These are phyloP conservation scores for Tetracladium marchalianum DNA, from an alignment of 495 filamentous ascomycete genomes.

Conservation along the genomic window DNA sequence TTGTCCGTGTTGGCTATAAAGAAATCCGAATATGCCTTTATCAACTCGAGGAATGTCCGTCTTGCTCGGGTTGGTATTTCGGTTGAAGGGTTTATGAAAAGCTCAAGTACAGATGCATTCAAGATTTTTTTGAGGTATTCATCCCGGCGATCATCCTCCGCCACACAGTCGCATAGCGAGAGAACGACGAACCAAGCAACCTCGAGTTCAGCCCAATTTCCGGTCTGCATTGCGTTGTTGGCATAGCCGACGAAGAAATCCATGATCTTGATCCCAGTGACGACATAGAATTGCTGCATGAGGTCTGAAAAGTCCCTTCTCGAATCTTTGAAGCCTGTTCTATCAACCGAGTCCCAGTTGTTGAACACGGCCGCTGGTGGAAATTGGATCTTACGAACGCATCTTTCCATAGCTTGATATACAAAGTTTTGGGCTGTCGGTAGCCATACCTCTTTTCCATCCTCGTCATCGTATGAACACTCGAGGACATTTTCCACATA, in stretches of 20 bases:
- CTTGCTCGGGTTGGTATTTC: constrained; percentile 59
- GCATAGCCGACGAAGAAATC: constrained; percentile 58
- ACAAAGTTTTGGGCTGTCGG: constrained; percentile 26
- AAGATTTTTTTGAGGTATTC: constrained; percentile 62
- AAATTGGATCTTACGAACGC: constrained; percentile 53
- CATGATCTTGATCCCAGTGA: constrained; percentile 59
- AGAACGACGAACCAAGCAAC: constrained; percentile 71
- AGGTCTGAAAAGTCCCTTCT: constrained; percentile 76
- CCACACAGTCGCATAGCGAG: constrained; percentile 62
- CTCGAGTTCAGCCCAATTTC: constrained; percentile 70
- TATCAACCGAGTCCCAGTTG: constrained; percentile 65
- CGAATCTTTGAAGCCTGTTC: constrained; percentile 62
- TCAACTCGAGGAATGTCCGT: constrained; percentile 65
- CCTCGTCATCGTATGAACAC: constrained; percentile 25
- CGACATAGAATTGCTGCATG: constrained; percentile 62
- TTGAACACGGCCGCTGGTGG: constrained; percentile 38
- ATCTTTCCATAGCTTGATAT: constrained; percentile 46
- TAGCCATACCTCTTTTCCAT: constrained; percentile 24
- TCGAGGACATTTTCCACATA: constrained; percentile 50
- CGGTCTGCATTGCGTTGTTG: constrained; percentile 42
- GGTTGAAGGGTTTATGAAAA: constrained; percentile 42
- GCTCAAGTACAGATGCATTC: constrained; percentile 47
- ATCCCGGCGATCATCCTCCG: constrained; percentile 57
- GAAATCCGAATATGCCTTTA: constrained; percentile 72
- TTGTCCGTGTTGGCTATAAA: constrained; percentile 63